Evolutionary conservation across 2,329 filamentous ascomycete species (phyloP).

Genomic region (Penicillium sp.): DNA sequence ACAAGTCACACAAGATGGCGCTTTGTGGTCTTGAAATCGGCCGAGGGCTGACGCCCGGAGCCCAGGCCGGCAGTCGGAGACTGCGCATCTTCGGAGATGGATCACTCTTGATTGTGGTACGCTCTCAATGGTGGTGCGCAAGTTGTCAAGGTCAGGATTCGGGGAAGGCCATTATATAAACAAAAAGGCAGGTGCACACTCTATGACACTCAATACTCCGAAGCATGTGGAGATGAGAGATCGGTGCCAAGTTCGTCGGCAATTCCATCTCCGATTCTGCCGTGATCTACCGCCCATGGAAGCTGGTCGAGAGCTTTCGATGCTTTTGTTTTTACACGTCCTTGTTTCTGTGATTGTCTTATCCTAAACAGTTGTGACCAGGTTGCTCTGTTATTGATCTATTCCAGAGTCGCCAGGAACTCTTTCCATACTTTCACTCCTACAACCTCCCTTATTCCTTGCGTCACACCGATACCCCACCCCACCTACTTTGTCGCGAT

Average conservation of each 20-base stretch:
- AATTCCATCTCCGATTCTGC: conserved; percentile 25
- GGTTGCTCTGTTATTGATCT: background rate
- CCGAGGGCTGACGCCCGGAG: conserved; percentile 30
- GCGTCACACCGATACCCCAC: conserved; percentile 17
- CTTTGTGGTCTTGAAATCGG: conserved; percentile 23
- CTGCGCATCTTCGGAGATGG: conserved; percentile 42
- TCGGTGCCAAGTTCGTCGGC: conserved; percentile 13
- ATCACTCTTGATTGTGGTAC: conserved; percentile 16
- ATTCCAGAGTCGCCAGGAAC: background rate
- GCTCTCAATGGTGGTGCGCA: conserved; percentile 20
- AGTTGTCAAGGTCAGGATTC: conserved; percentile 24
- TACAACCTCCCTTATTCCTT: background rate
- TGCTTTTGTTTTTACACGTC: conserved; percentile 13
- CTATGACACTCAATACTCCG: conserved; percentile 9
- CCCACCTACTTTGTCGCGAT: conserved; percentile 7
- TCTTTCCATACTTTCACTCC: background rate
- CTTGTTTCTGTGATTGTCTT: background rate
- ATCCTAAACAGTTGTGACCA: background rate
- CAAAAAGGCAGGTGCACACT: conserved; percentile 8
- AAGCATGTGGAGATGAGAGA: conserved; percentile 18
- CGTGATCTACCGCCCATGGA: conserved; percentile 31
- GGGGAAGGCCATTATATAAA: conserved; percentile 34
- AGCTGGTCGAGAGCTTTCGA: conserved; percentile 35
- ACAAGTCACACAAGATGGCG: conserved; percentile 19
- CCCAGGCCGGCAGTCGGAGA: conserved; percentile 39